phyloP scores from a whole-genome alignment of 1,284 basidiomycete genomes.

The Xerocomus nothofagi region DNA sequence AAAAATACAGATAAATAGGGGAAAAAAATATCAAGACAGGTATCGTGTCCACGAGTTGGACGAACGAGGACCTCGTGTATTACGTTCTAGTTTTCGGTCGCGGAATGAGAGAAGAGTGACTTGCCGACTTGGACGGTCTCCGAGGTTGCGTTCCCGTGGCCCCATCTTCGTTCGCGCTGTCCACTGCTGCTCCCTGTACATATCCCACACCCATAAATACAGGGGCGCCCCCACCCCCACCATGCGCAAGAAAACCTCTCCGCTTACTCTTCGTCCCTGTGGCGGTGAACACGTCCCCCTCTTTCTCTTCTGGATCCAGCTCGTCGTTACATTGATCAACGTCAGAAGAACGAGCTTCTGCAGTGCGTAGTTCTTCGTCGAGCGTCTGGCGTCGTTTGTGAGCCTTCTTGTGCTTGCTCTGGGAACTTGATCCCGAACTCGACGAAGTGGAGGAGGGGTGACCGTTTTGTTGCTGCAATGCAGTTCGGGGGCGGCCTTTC shows the following conservation, averaged over 20 bases:
- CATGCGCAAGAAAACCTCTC: slow-evolving; percentile 66
- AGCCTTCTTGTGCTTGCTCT: slow-evolving; percentile 27
- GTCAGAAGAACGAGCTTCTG: slow-evolving; percentile 37
- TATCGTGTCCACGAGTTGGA: slow-evolving; percentile 7
- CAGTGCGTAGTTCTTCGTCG: slow-evolving; percentile 61
- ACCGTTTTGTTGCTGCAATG: slow-evolving; percentile 3
- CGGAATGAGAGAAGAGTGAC: slow-evolving; percentile 28
- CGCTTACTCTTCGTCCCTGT: slow-evolving; percentile 53
- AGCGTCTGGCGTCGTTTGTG: slow-evolving; percentile 49
- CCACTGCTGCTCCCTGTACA: slow-evolving; percentile 47
- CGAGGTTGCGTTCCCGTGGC: not conserved
- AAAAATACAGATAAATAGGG: slow-evolving; percentile 32
- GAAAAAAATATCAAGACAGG: not conserved
- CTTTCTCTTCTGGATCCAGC: slow-evolving; percentile 28
- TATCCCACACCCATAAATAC: slow-evolving; percentile 69
- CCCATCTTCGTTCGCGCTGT: slow-evolving; percentile 18
- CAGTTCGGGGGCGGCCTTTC: slow-evolving; percentile 20
- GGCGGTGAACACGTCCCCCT: slow-evolving; percentile 50
- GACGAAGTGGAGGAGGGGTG: slow-evolving; percentile 2
- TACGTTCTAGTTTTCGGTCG: slow-evolving; percentile 24
- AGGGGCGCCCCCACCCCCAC: slow-evolving; percentile 65
- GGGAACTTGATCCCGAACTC: slow-evolving; percentile 13
- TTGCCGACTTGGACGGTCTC: slow-evolving; percentile 10
- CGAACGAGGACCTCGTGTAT: not conserved
- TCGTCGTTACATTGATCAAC: slow-evolving; percentile 36